Percentiles rank a stretch among this genome's conserved stretches.
phyloP scores from a whole-genome alignment of 1,284 basidiomycete genomes.

The Kalmanozyma brasiliensis region DNA sequence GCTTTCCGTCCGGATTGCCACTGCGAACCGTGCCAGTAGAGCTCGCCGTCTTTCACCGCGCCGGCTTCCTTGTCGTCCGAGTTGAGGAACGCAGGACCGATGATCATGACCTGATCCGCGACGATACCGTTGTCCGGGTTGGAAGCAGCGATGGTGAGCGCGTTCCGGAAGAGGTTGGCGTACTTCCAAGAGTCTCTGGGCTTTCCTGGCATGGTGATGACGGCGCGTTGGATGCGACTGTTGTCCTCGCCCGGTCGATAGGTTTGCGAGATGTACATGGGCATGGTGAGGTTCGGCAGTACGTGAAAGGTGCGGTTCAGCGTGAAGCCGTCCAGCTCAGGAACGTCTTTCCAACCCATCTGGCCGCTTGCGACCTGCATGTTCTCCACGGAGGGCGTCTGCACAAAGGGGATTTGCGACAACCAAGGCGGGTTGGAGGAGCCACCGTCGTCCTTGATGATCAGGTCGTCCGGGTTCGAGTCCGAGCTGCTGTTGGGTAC shows the following conservation, averaged over 20 bases:
- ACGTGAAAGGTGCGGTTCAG: conserved; percentile 54
- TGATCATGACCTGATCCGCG: conserved; percentile 46
- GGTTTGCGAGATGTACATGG: conserved; percentile 51
- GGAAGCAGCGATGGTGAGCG: conserved; percentile 38
- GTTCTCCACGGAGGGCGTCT: conserved; percentile 16
- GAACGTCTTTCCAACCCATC: conserved; percentile 44
- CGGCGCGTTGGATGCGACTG: conserved; percentile 50
- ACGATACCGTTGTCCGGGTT: conserved; percentile 34
- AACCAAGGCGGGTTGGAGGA: conserved; percentile 35
- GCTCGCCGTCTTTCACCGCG: conserved; percentile 32
- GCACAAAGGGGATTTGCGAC: conserved; percentile 35
- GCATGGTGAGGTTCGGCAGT: conserved; percentile 37
- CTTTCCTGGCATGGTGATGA: conserved; percentile 60
- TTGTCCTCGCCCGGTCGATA: conserved; percentile 42
- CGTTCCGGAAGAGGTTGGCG: conserved; percentile 56
- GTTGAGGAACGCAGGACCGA: conserved; percentile 55
- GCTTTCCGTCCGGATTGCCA: conserved; percentile 61
- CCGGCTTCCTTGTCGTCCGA: conserved; percentile 52
- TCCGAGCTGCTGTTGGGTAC: conserved; percentile 32
- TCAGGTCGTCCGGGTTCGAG: conserved; percentile 29
- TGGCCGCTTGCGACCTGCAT: conserved; percentile 9
- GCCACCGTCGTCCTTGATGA: conserved; percentile 41
- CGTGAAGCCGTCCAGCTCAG: conserved; percentile 47
- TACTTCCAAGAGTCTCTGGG: conserved; percentile 65
- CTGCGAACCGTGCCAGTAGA: conserved; percentile 54